phyloP scores from a whole-genome alignment of 2,329 filamentous ascomycete genomes.

The Apiospora pterosperma region DNA sequence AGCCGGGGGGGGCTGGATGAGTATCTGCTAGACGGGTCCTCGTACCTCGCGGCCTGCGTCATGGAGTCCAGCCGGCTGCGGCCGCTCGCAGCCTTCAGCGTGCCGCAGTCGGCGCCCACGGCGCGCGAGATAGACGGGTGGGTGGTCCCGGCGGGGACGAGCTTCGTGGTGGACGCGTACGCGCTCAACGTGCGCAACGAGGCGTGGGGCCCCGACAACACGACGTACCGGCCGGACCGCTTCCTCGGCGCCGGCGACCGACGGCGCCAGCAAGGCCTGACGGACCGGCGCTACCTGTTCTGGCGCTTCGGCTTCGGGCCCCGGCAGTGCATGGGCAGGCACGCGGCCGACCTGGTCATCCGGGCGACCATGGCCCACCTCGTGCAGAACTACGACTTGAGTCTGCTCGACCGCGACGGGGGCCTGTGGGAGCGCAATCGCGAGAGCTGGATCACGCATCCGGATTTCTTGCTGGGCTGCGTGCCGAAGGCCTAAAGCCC shows the following conservation, averaged over 20 bases:
- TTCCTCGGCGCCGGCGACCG: too few relatives aligned
- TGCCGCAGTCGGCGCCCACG: slow-evolving; percentile 36
- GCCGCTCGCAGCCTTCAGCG: slow-evolving; percentile 37
- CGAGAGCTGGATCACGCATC: slow-evolving; percentile 16
- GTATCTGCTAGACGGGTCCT: slow-evolving; percentile 22
- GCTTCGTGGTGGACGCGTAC: slow-evolving; percentile 39
- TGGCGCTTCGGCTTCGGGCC: slow-evolving; percentile 45
- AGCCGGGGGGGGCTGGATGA: slow-evolving; percentile 11
- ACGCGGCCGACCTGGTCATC: slow-evolving; percentile 35
- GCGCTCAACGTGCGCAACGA: slow-evolving; percentile 37
- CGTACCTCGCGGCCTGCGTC: slow-evolving; percentile 31
- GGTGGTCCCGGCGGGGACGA: slow-evolving; percentile 32
- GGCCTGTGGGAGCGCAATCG: slow-evolving; percentile 9
- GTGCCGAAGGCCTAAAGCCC: too few relatives aligned
- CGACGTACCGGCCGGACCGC: slow-evolving; percentile 29
- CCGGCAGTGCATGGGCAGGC: slow-evolving; percentile 39
- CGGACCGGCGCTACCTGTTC: slow-evolving; percentile 30
- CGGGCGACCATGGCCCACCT: slow-evolving; percentile 15
- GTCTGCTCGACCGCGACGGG: background rate
- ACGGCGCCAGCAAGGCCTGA: too few relatives aligned
- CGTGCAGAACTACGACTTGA: slow-evolving; percentile 11
- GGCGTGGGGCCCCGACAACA: slow-evolving; percentile 35
- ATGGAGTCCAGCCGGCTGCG: slow-evolving; percentile 35
- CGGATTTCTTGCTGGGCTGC: too few relatives aligned
- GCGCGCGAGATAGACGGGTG: slow-evolving; percentile 30